These are phyloP conservation scores for Astrocystis sublimbata DNA, from an alignment of 495 filamentous ascomycete genomes.

Conservation along the genomic window DNA sequence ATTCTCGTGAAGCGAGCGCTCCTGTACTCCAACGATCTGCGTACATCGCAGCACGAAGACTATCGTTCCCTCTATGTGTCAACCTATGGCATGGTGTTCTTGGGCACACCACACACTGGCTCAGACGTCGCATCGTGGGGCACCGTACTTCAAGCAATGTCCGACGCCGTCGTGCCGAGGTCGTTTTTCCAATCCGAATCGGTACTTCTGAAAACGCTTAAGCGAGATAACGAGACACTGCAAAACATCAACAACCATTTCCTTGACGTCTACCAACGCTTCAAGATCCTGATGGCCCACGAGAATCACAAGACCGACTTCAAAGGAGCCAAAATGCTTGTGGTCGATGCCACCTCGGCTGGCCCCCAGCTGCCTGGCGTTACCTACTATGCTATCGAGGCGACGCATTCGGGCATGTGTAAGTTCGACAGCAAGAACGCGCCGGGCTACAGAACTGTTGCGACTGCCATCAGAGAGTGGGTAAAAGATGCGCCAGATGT, in stretches of 20 bases:
- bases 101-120: slow-evolving; percentile 85
- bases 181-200: slow-evolving; percentile 70
- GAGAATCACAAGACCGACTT: slow-evolving; percentile 69
- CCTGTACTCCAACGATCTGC: slow-evolving; percentile 62
- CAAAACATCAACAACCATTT: slow-evolving; percentile 81
- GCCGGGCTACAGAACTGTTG: slow-evolving; percentile 73
- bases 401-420: slow-evolving; percentile 85
- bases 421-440: slow-evolving; percentile 74
- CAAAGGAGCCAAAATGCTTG: slow-evolving; percentile 56
- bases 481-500: slow-evolving; percentile 57
- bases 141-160: slow-evolving; percentile 70
- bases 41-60: slow-evolving; percentile 66
- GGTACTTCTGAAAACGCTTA: slow-evolving; percentile 69
- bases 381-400: slow-evolving; percentile 75
- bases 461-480: slow-evolving; percentile 71
- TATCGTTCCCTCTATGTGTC: slow-evolving; percentile 78
- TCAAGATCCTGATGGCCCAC: slow-evolving; percentile 67
- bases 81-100: slow-evolving; percentile 81
- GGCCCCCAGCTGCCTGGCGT: slow-evolving; percentile 74
- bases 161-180: slow-evolving; percentile 66
- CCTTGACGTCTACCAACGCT: slow-evolving; percentile 68
- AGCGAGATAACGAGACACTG: slow-evolving; percentile 75
- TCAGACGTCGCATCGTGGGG: slow-evolving; percentile 79
- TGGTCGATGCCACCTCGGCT: slow-evolving; percentile 77
- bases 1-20: slow-evolving; percentile 72